Evolutionary conservation across 441 rosid genomes (phyloP), one percentile per base, ranked within the genome.

Genomic region (Gossypium davidsonii): DNA sequence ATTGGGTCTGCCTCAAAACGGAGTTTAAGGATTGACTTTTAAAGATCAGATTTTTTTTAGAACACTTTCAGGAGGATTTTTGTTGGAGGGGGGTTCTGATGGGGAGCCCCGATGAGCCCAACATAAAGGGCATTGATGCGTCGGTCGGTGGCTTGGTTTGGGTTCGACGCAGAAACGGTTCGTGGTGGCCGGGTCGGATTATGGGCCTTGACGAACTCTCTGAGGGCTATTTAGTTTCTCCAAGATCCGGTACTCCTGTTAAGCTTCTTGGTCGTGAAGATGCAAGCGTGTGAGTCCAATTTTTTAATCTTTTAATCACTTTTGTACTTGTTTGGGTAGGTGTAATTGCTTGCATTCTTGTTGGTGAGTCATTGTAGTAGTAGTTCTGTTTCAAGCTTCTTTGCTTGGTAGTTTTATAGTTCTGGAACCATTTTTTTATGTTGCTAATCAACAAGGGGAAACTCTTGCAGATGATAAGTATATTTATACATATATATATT

Each of bases 101-200:
- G 98, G 97, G 92, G 80, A 80, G 91, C 80, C 85, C 90, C 72
- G 92, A 83, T 76, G 97, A 85, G 84, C 84, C 77, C 78, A 82
- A 79, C 80, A 68, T 75, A 73, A 84, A 81, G 81, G 87, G 80
- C 77, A 87, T 93, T 80, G 91, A 96, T 81, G 85, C 87, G 10
- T 86, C 97, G 6, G 94, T 93, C 37, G 99, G 99, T n/a, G 86
- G 92, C 70, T 83, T 96, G 82, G 99, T 96, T 21, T 96, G 99
- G 99, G 98, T 96, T 65, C 91, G 97, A 17, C 88, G 97, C 58
- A 83, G 98, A 76, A 96, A 96, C 76, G 98, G 98, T 44, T 91
- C 99, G n/a, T 96, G 99, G 99, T 96, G 99, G 99, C 99, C 98
- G 0, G 99, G 97, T 59, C 91, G 88, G 83, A 89, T 87, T 79